Evolutionary conservation across 2,329 filamentous ascomycete species (phyloP).

Genomic region (Amphichorda felina): DNA sequence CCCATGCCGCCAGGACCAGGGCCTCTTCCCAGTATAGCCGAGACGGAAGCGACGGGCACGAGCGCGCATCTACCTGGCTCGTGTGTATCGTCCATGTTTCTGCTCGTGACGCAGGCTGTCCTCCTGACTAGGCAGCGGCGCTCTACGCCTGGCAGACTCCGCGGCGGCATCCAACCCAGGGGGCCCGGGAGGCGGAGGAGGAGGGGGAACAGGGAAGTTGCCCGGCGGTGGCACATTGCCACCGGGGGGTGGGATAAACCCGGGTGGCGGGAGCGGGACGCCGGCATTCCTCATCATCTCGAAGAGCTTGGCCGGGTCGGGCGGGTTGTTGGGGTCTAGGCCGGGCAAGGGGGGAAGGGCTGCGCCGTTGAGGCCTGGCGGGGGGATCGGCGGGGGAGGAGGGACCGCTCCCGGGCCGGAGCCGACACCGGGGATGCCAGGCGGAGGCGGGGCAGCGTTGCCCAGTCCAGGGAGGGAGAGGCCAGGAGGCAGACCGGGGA

Average conservation of each 20-base stretch:
- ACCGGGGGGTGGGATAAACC: constrained; percentile 29
- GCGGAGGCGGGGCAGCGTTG: constrained; percentile 26
- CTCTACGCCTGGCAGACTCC: constrained; percentile 35
- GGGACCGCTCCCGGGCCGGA: constrained; percentile 21
- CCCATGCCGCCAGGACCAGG: too few relatives aligned
- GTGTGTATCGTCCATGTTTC: constrained; percentile 49
- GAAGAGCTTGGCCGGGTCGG: constrained; percentile 47
- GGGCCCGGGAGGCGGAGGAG: constrained; percentile 22
- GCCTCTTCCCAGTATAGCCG: too few relatives aligned
- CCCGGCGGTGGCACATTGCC: constrained; percentile 20
- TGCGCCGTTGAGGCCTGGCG: constrained; percentile 37
- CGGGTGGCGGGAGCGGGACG: constrained; percentile 44
- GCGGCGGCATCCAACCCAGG: constrained; percentile 16
- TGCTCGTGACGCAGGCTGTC: constrained; percentile 74
- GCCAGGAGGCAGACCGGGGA: constrained; percentile 46
- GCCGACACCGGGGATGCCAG: constrained; percentile 39
- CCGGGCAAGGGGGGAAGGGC: constrained; percentile 36
- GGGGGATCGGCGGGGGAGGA: constrained; percentile 38
- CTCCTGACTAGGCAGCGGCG: constrained; percentile 70
- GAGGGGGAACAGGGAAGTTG: constrained; percentile 19
- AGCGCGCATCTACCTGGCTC: constrained; percentile 37
- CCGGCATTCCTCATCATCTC: constrained; percentile 57
- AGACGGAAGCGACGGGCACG: too few relatives aligned
- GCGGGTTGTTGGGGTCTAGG: constrained; percentile 46
- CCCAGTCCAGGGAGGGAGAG: constrained; percentile 26